Conservation (phyloP, 73 alveolate genomes). For the Uronychia setigera region DNA sequence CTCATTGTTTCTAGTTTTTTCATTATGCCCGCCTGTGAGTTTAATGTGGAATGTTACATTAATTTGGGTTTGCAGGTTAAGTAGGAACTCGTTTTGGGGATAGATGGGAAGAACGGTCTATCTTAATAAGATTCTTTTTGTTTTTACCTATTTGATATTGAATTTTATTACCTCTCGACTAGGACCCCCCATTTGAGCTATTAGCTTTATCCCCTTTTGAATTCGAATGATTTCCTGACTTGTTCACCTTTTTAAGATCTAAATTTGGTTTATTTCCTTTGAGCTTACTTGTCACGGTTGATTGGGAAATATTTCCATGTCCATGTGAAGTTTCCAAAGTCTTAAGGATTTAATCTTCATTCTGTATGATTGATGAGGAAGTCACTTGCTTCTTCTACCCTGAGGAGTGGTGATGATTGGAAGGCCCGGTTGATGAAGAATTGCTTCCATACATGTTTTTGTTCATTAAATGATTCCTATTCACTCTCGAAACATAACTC, state of each 20-base stretch:
- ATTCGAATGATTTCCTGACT: not conserved
- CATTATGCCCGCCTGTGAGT: not conserved
- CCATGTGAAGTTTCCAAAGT: not conserved
- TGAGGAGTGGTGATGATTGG: not conserved
- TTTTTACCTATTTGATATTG: not conserved
- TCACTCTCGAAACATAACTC: not conserved
- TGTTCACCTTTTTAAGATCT: not conserved
- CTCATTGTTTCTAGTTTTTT: not conserved
- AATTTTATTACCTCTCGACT: not conserved
- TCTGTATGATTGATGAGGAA: not conserved
- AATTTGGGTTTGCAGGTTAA: not conserved
- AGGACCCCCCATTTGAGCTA: not conserved
- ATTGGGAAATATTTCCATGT: not conserved
- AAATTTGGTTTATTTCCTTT: not conserved
- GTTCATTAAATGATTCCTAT: not conserved
- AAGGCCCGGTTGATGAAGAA: too few species aligned
- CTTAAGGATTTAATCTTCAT: not conserved
- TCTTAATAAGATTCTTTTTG: not conserved
- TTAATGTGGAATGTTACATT: not conserved
- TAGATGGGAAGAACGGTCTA: not conserved
- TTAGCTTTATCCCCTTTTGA: not conserved
- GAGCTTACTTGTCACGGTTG: not conserved
- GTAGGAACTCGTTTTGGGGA: not conserved
- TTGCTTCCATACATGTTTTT: not conserved
- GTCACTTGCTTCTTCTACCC: not conserved